phyloP scores from a whole-genome alignment of 805 yeast genomes.

The Groenewaldozyma salmanticensis region DNA sequence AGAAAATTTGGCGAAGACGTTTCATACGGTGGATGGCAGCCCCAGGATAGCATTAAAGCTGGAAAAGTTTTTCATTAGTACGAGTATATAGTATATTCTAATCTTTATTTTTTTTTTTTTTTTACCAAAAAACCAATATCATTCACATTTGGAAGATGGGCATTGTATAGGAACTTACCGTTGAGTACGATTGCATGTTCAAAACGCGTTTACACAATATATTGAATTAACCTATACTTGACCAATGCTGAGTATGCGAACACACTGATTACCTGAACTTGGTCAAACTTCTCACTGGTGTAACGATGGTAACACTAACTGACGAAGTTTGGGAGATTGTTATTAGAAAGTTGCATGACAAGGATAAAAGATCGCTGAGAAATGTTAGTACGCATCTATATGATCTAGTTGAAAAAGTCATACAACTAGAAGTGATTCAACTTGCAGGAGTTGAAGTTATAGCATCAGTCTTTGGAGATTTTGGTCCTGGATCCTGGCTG shows the following conservation, averaged over 20 bases:
- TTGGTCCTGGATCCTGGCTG: not conserved
- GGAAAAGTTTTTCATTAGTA: slow-evolving; percentile 39
- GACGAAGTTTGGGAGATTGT: not conserved
- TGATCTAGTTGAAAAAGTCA: not conserved
- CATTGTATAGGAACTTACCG: too few relatives aligned
- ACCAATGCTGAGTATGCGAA: too few relatives aligned
- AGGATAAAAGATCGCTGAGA: not conserved
- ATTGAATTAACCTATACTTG: too few relatives aligned
- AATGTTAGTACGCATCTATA: not conserved
- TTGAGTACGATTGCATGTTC: too few relatives aligned
- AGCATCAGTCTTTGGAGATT: not conserved
- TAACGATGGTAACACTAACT: not conserved
- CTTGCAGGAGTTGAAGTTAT: not conserved
- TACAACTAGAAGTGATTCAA: not conserved
- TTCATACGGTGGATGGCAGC: slow-evolving; percentile 71
- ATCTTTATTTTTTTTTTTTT: too few relatives aligned
- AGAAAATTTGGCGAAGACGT: slow-evolving; percentile 47
- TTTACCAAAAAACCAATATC: too few relatives aligned
- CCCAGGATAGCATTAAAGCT: slow-evolving; percentile 44
- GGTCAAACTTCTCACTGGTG: too few relatives aligned
- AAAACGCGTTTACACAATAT: too few relatives aligned
- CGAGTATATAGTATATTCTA: not conserved
- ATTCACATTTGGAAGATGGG: too few relatives aligned
- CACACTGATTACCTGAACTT: too few relatives aligned
- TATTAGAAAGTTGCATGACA: not conserved